These are phyloP conservation scores for Metarhizium humberi DNA, from an alignment of 2,329 filamentous ascomycete genomes.

Conservation along the genomic window DNA sequence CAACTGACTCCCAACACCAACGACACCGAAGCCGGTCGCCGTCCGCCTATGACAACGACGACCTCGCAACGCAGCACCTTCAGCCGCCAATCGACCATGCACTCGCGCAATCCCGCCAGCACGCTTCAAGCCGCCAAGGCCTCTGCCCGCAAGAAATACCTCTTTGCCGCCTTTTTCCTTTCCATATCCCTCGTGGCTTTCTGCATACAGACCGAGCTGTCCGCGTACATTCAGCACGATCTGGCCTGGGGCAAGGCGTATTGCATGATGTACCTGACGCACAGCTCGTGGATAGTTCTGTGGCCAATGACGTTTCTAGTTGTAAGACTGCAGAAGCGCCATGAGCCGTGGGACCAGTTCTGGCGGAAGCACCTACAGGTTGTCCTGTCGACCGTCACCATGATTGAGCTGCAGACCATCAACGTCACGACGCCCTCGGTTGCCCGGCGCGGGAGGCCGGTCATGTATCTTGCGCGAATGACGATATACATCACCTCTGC, in stretches of 20 bases:
- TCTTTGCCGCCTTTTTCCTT: slow-evolving; percentile 77
- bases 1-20: slow-evolving; percentile 13
- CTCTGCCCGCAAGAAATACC: slow-evolving; percentile 68
- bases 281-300: slow-evolving; percentile 84
- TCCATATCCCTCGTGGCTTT: slow-evolving; percentile 78
- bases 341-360: slow-evolving; percentile 73
- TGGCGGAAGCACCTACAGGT: slow-evolving; percentile 57
- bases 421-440: slow-evolving; percentile 43
- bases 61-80: slow-evolving; percentile 14
- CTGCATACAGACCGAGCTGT: slow-evolving; percentile 90
- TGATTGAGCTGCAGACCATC: slow-evolving; percentile 75
- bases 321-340: slow-evolving; percentile 68
- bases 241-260: slow-evolving; percentile 97
- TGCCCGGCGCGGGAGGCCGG: slow-evolving; percentile 28
- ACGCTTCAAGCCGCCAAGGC: slow-evolving; percentile 20
- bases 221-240: slow-evolving; percentile 87
- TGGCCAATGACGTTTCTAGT: slow-evolving; percentile 81
- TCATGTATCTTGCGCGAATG: slow-evolving; percentile 66
- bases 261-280: slow-evolving; percentile 97
- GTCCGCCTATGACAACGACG: not conserved
- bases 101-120: slow-evolving; percentile 63
- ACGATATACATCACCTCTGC: slow-evolving; percentile 77
- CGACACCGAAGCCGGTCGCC: slow-evolving; percentile 13
- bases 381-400: slow-evolving; percentile 52
- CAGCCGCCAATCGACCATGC: slow-evolving; percentile 53